phyloP scores from a whole-genome alignment of 768 basidiomycete species.

The Saitozyma podzolica region DNA sequence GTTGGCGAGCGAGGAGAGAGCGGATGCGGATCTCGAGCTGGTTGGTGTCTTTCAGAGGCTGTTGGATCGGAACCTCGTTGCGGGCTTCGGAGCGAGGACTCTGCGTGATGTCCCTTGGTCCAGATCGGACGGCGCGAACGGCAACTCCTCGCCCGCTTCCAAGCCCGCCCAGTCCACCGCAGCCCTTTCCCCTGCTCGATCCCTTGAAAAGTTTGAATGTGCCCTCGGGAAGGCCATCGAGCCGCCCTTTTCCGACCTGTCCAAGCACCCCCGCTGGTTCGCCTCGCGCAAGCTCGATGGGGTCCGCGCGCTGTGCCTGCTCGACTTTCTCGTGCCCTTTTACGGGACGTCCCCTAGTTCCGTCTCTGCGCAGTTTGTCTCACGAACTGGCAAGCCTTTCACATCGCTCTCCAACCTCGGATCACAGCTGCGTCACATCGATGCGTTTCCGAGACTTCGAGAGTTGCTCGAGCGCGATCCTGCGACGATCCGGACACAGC shows the following conservation, averaged over 20 bases:
- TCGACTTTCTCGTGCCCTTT: constrained; percentile 35
- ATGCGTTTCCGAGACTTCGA: constrained; percentile 14
- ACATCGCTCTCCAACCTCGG: constrained; percentile 31
- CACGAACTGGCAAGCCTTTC: constrained; percentile 42
- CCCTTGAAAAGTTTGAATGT: constrained; percentile 16
- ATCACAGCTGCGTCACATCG: constrained; percentile 20
- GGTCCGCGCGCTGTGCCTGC: constrained; percentile 35
- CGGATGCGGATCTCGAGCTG: constrained; percentile 4
- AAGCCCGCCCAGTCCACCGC: no score
- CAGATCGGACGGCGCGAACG: background rate
- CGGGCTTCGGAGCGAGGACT: constrained; percentile 44
- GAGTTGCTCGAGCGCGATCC: constrained; percentile 27
- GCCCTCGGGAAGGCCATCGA: constrained; percentile 47
- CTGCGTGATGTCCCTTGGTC: constrained; percentile 31
- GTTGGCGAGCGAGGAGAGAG: background rate
- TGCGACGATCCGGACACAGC: constrained; percentile 5
- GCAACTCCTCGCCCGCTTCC: no score
- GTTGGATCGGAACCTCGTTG: constrained; percentile 46
- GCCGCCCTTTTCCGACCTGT: constrained; percentile 23
- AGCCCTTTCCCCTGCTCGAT: background rate
- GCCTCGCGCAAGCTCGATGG: constrained; percentile 51
- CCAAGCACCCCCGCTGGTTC: constrained; percentile 37
- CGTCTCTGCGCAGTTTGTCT: constrained; percentile 27
- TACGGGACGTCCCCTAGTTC: constrained; percentile 4
- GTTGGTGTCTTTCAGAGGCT: constrained; percentile 36